Base-by-base conservation (phyloP, 2,329 filamentous ascomycete genomes). In the Penicillium sp. region DNA sequence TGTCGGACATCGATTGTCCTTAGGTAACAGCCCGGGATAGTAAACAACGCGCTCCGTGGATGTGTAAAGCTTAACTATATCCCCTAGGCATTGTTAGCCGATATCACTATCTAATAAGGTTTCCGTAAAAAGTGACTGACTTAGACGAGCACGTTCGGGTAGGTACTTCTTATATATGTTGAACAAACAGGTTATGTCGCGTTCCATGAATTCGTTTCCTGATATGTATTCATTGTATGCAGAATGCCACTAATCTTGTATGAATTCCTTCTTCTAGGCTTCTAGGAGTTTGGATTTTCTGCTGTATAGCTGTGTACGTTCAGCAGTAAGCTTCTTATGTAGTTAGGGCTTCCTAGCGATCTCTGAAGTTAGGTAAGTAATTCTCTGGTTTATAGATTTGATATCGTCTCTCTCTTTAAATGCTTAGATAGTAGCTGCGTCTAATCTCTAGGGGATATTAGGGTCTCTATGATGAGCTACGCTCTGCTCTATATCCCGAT, bases 181-280 rank as follows among this genome's bases (percentile, higher is more conserved):
- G 4, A 50, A 50, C 30, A 50, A 50, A 30, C 0, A 30, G 3
- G 45, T 50, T 19, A 4, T 30, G 4, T 50, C 45, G 45, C 45
- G 45, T 33, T 50, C 45, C 24, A 13, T 50, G 45, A 50, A 50
- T 50, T 33, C 15, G 17, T 50, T 50, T 50, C 45, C 45, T 3
- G 26, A 50, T 1, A 50, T n/a, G 5, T 50, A 50, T 50, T 50
- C 45, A 26, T 50, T 9, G 26, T 50, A 50, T 2, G 6, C 15
- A 7, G 24, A 50, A 50, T 30, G 4, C 45, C 13, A 50, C 45
- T 2, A 50, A 28, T 50, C 4, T 12, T 50, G 15, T 4, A 50
- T 50, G 15, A 50, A 50, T 50, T n/a, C 45, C 24, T 50, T 50
- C 45, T 50, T 50, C 45, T 1, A 50, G 6, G 24, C 10, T 50